A percentile compares a stretch with the other conserved stretches of the same genome.
phyloP scores from a whole-genome alignment of 495 filamentous ascomycete species.

The Neurospora cerealis region DNA sequence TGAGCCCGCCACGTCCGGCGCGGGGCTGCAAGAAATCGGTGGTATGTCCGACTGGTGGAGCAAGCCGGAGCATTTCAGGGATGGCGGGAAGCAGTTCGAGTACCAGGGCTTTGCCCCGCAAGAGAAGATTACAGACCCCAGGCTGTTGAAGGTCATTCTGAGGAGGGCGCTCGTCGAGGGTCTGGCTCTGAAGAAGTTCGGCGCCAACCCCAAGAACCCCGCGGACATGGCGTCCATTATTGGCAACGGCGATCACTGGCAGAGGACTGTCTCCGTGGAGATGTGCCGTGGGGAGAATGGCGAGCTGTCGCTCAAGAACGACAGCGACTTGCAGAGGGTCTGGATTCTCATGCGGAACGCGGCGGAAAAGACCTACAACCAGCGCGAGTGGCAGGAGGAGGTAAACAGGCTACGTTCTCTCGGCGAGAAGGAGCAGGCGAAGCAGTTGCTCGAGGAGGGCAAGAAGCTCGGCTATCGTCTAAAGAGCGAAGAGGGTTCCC shows the following conservation, averaged over 20 bases:
- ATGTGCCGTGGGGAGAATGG: conserved; percentile 13
- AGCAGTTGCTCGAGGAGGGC: neutral
- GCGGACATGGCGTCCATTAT: conserved; percentile 3
- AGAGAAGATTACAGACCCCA: conserved; percentile 27
- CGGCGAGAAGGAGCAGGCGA: conserved; percentile 1
- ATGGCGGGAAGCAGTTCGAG: conserved; percentile 10
- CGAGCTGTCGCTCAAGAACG: conserved; percentile 12
- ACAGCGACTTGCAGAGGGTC: conserved; percentile 1
- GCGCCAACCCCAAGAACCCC: conserved; percentile 15
- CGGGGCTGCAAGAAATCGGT: conserved; percentile 49
- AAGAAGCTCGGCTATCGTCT: neutral
- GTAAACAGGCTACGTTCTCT: neutral
- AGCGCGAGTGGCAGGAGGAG: neutral
- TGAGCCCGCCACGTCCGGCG: conserved; percentile 44
- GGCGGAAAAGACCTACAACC: neutral
- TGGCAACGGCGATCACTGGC: neutral
- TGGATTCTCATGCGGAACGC: conserved; percentile 1
- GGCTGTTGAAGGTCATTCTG: conserved; percentile 35
- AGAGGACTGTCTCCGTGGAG: conserved; percentile 7
- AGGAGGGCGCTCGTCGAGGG: conserved; percentile 55
- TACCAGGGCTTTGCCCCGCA: conserved; percentile 31
- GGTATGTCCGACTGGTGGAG: conserved; percentile 42
- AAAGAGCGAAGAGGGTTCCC: neutral
- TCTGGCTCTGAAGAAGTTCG: conserved; percentile 36
- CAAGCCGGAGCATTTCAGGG: conserved; percentile 30